Evolutionary conservation across 257 asterid genomes (phyloP).

Genomic region (Solanum ahanhuiri): DNA sequence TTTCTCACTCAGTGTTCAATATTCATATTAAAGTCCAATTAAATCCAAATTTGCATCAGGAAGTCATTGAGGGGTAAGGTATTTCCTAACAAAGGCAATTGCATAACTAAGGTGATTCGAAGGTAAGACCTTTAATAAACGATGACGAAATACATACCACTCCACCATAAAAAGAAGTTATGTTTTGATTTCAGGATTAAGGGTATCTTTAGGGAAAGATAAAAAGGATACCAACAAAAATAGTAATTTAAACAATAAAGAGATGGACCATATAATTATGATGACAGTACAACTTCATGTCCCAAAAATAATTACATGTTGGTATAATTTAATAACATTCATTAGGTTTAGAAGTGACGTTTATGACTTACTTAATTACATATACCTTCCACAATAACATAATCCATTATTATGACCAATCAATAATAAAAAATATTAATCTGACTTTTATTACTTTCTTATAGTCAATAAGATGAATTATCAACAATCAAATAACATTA

Average conservation of each 20-base stretch:
- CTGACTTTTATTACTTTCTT: neutral
- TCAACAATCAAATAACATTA: neutral
- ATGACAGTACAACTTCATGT: neutral
- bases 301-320: neutral
- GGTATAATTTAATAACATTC: neutral
- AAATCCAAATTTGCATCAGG: too few relatives aligned
- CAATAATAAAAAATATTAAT: neutral
- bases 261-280: neutral
- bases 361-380: neutral
- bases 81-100: too few relatives aligned
- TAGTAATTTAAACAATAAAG: neutral
- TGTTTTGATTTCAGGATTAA: neutral
- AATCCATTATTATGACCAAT: neutral
- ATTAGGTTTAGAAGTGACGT: neutral
- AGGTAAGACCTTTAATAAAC: too few relatives aligned
- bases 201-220: neutral
- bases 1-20: fast-evolving
- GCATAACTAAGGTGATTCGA: neutral
- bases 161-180: neutral
- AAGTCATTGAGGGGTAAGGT: too few relatives aligned
- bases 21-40: fast-evolving
- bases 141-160: neutral
- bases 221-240: neutral
- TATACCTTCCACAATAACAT: neutral
- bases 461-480: neutral